phyloP scores from a whole-genome alignment of 2,329 filamentous ascomycete genomes.

The Albifimbria verrucaria region DNA sequence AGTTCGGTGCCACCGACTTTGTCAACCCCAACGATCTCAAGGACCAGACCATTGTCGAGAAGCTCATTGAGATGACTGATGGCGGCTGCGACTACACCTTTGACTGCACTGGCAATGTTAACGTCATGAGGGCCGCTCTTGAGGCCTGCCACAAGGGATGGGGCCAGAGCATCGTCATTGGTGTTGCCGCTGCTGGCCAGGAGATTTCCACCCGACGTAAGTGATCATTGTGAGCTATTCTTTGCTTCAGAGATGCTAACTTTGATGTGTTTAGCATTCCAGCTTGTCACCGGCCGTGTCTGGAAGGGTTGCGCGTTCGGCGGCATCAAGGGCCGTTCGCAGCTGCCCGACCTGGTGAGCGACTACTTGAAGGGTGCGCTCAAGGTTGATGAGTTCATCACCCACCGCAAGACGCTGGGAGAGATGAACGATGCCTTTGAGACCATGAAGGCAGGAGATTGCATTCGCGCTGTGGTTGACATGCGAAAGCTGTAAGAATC shows the following conservation, averaged over 20 bases:
- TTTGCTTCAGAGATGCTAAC: slow-evolving; percentile 14
- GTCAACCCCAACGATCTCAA: slow-evolving; percentile 84
- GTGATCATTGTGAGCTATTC: slow-evolving; percentile 33
- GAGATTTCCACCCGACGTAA: slow-evolving; percentile 91
- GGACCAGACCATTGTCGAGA: slow-evolving; percentile 80
- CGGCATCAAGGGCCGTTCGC: slow-evolving; percentile 94
- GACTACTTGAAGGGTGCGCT: slow-evolving; percentile 88
- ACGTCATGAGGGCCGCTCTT: slow-evolving; percentile 91
- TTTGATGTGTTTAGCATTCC: slow-evolving; percentile 74
- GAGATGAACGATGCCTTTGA: slow-evolving; percentile 90
- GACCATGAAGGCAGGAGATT: slow-evolving; percentile 94
- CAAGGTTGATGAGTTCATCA: slow-evolving; percentile 99
- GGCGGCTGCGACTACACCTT: slow-evolving; percentile 99
- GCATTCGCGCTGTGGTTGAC: slow-evolving; percentile 88
- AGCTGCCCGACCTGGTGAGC: slow-evolving; percentile 80
- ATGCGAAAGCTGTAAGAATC: slow-evolving; percentile 41
- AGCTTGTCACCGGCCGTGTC: slow-evolving; percentile 93
- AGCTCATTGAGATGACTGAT: slow-evolving; percentile 95
- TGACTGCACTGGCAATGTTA: slow-evolving; percentile 96
- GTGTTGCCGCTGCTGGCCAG: slow-evolving; percentile 92
- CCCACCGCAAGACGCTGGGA: slow-evolving; percentile 78
- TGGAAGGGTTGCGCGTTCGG: slow-evolving; percentile 99
- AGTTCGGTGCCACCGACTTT: slow-evolving; percentile 96
- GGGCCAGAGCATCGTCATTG: slow-evolving; percentile 97
- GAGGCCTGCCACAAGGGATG: slow-evolving; percentile 99